Conservation (phyloP, 192 early-diverging fungal genomes). For the Diversispora epigaea region DNA sequence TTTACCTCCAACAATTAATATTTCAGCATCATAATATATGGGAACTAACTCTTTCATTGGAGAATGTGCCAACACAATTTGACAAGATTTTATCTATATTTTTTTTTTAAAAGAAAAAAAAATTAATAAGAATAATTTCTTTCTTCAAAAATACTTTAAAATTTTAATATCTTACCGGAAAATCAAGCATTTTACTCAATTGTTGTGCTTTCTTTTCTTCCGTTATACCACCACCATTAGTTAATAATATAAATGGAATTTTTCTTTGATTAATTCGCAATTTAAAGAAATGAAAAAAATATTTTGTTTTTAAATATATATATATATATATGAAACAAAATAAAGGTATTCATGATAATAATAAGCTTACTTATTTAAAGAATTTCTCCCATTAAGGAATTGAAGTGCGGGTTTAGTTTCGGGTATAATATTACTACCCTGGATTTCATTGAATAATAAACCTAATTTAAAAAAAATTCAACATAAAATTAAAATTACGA, state of each 20-base stretch:
- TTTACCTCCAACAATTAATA: constrained; percentile 75
- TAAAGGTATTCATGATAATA: constrained; percentile 3
- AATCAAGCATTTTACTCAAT: constrained; percentile 56
- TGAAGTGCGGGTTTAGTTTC: constrained; percentile 65
- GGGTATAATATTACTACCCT: constrained; percentile 69
- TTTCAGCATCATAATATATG: constrained; percentile 59
- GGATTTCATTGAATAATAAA: background rate
- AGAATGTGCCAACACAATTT: constrained; percentile 82
- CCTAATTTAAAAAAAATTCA: background rate
- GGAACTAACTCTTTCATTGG: constrained; percentile 73
- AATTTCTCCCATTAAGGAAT: constrained; percentile 62
- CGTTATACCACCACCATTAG: constrained; percentile 84
- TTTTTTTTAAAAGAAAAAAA: constrained; percentile 42
- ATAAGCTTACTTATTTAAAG: constrained; percentile 37
- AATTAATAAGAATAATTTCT: background rate
- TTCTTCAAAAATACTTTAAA: background rate
- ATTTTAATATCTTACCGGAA: constrained; percentile 40
- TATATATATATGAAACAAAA: background rate
- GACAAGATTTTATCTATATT: constrained; percentile 39
- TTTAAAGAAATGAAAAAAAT: background rate
- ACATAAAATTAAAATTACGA: background rate
- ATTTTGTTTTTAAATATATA: too few relatives aligned
- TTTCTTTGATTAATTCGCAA: constrained; percentile 39
- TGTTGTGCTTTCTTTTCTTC: constrained; percentile 72
- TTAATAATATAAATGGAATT: constrained; percentile 77